Percentiles rank a stretch among this genome's conserved stretches.
Conservation (phyloP, 805 yeast species). For the Monosporozyma unispora region DNA sequence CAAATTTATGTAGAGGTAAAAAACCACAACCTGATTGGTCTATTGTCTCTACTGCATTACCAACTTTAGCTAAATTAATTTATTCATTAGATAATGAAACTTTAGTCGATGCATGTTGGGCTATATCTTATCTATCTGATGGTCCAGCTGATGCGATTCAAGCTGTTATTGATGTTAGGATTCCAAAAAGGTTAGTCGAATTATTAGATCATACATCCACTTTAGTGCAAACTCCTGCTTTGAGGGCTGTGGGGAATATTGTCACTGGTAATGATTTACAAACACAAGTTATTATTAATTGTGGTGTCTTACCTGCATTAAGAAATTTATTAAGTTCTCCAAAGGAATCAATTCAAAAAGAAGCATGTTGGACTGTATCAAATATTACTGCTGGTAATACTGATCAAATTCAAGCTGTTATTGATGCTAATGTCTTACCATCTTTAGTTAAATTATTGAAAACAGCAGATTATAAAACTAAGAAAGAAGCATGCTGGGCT, state of each 20-base stretch:
- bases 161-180: constrained; percentile 93
- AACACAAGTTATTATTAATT: constrained; percentile 89
- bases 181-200: constrained; percentile 90
- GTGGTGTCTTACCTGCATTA: constrained; percentile 83
- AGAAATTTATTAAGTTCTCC: constrained; percentile 70
- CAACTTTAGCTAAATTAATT: constrained; percentile 83
- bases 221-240: constrained; percentile 90
- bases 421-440: constrained; percentile 88
- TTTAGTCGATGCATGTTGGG: constrained; percentile 97
- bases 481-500: constrained; percentile 99
- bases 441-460: constrained; percentile 73
- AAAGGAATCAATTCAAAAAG: constrained; percentile 89
- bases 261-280: constrained; percentile 95
- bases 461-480: constrained; percentile 88
- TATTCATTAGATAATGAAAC: constrained; percentile 90
- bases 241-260: constrained; percentile 95
- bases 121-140: constrained; percentile 87
- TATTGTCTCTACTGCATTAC: constrained; percentile 76
- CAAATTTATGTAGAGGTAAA: constrained; percentile 94
- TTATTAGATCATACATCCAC: constrained; percentile 76
- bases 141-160: constrained; percentile 90
- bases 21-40: constrained; percentile 95
- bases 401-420: constrained; percentile 93
- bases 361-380: constrained; percentile 98
- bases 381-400: constrained; percentile 96